Percentiles rank a stretch among this genome's conserved stretches.
Conservation (phyloP, 2,329 filamentous ascomycete species). For the Hymenoscyphus fraxineus region DNA sequence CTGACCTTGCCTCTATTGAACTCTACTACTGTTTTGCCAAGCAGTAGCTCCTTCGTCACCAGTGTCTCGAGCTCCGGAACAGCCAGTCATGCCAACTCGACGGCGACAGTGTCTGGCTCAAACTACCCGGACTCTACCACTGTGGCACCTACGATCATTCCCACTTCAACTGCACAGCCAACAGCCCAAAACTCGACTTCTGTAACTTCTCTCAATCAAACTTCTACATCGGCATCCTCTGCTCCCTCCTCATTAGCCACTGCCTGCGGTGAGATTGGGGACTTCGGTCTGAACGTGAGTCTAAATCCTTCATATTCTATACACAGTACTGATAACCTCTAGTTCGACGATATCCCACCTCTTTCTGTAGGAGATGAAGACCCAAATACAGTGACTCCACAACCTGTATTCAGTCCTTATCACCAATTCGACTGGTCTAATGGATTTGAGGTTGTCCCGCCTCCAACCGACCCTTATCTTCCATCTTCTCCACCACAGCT, state of each 20-base stretch:
- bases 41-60: background rate
- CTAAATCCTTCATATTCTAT: background rate
- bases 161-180: background rate
- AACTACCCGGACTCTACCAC: background rate
- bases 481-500: constrained; percentile 33
- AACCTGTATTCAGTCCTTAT: constrained; percentile 34
- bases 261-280: constrained; percentile 28
- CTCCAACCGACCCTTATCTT: constrained; percentile 32
- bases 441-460: constrained; percentile 35
- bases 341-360: constrained; percentile 35
- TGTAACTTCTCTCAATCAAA: constrained; percentile 3
- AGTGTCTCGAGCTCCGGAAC: background rate
- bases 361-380: constrained; percentile 22
- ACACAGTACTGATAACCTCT: constrained; percentile 12
- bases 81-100: background rate
- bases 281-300: constrained; percentile 31
- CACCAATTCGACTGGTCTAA: constrained; percentile 37
- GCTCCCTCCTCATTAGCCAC: constrained; percentile 16
- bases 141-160: background rate
- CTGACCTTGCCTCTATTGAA: background rate
- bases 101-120: background rate
- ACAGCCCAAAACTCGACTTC: background rate
- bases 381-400: constrained; percentile 20
- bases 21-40: background rate
- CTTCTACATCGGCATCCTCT: constrained; percentile 16